Base-by-base conservation (phyloP, 257 asterid species). In the Solanum chiquidenum region DNA sequence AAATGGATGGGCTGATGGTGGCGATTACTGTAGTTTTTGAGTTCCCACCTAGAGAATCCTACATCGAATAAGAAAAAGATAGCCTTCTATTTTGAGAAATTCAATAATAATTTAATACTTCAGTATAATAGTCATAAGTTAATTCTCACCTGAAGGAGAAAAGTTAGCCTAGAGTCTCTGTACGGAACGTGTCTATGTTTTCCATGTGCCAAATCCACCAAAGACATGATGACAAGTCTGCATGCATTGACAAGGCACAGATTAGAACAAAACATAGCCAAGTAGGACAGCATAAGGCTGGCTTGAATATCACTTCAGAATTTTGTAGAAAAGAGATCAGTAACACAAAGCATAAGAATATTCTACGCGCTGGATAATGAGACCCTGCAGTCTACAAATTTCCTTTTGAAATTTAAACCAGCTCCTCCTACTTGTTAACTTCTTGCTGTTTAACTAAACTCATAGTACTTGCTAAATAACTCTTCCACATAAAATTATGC, bases 31-130 rank as follows among this genome's bases (percentile, higher is more conserved):
- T 87, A 13, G 98, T 95, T 90, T 95, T 95, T 64, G 98, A 95
- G 89, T 95, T 95, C 86, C 98, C 98, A 85, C 98, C 98, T 44
- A 95, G 96, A 87, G 98, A 95, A 91, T 95, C 98, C 98, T 95
- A 94, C 91, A 92, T 52, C 73, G 35, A 83, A 86, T 83, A 35
- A 84, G 18, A 85, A 64, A 85, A 87, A 18, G 69, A 68, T 79
- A 14, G 66, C 64, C 62, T 79, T 86, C 34, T 29, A 82, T 46
- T 86, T 42, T 71, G 20, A 86, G n/a, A 20, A 42, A 75, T 71
- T 86, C 42, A 80, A 80, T 12, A 62, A 62, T 23, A 64, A 38
- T 27, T 60, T 37, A 66, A 20, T 33, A 49, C 29, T 27, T 20
- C 42, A 34, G 83, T 69, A 87, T 73, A 68, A 76, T 74, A 87